Conservation (phyloP, 1,139 yeast species). For the Pneumocystis oryctolagi region DNA sequence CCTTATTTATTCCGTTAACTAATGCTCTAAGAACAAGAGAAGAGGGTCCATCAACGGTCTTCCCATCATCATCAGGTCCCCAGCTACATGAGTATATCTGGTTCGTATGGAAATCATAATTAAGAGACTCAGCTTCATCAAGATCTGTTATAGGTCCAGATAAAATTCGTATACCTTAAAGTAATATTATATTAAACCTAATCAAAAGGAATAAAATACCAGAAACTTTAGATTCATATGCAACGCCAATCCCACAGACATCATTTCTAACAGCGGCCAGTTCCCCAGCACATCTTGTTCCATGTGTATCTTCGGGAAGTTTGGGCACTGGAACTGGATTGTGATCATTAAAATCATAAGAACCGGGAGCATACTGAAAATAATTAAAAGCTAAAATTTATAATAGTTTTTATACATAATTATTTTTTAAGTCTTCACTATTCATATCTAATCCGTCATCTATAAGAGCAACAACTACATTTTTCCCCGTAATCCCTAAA, state of each 20-base stretch:
- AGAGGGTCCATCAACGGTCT: conserved; percentile 73
- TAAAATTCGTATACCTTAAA: conserved; percentile 41
- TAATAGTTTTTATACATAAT: conserved; percentile 25
- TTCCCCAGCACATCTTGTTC: conserved; percentile 97
- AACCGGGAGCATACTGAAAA: conserved; percentile 48
- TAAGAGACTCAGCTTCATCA: conserved; percentile 81
- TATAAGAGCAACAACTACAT: conserved; percentile 69
- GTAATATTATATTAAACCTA: neutral
- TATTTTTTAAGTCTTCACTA: conserved; percentile 52
- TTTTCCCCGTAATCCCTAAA: conserved; percentile 58
- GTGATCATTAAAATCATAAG: conserved; percentile 83
- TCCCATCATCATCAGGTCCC: conserved; percentile 97
- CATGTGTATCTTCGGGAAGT: conserved; percentile 77
- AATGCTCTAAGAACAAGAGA: conserved; percentile 64
- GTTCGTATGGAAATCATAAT: conserved; percentile 60
- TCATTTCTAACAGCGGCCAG: conserved; percentile 74
- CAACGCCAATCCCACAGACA: conserved; percentile 89
- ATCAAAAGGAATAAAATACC: conserved; percentile 35
- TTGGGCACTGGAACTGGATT: conserved; percentile 64
- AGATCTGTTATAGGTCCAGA: conserved; percentile 67
- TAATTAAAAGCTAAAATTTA: neutral
- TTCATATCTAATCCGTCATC: conserved; percentile 91
- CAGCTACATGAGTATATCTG: conserved; percentile 95
- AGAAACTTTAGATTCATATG: conserved; percentile 69
- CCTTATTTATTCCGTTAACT: conserved; percentile 69